Conservation (phyloP, 2,329 filamentous ascomycete genomes). For the Stagonosporopsis vannaccii region DNA sequence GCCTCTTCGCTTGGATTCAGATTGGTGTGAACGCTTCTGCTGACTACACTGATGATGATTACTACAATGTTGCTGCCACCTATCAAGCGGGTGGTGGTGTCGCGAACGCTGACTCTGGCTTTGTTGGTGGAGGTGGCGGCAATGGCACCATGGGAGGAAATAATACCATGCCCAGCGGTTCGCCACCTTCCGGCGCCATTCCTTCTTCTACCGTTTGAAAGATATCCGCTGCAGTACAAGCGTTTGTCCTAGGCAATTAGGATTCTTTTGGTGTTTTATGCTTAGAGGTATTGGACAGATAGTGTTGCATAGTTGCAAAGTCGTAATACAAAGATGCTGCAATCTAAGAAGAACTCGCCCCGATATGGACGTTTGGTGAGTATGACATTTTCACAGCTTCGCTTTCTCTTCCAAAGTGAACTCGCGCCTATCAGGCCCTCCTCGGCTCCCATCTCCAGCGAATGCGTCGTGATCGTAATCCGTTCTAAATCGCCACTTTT, state of each 20-base stretch:
- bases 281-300: background rate
- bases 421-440: background rate
- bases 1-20: slow-evolving; percentile 35
- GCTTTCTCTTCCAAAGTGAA: background rate
- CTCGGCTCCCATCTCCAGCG: slow-evolving; percentile 1
- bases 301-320: background rate
- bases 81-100: slow-evolving; percentile 33
- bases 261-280: background rate
- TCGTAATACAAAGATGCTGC: background rate
- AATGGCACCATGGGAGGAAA: slow-evolving; percentile 14
- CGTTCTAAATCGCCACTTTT: background rate
- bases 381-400: background rate
- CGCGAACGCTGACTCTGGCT: slow-evolving; percentile 18
- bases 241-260: background rate
- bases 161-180: slow-evolving; percentile 23
- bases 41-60: slow-evolving; percentile 26
- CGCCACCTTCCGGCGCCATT: slow-evolving; percentile 21
- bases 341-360: background rate
- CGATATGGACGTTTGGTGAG: background rate
- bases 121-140: slow-evolving; percentile 11
- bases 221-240: background rate
- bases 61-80: slow-evolving; percentile 29
- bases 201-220: slow-evolving; percentile 2
- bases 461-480: background rate
- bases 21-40: slow-evolving; percentile 35